Percentiles rank a stretch among this genome's conserved stretches.
Evolutionary conservation across 169 alveolate species (phyloP).

Genomic region (Plasmodium inui): DNA sequence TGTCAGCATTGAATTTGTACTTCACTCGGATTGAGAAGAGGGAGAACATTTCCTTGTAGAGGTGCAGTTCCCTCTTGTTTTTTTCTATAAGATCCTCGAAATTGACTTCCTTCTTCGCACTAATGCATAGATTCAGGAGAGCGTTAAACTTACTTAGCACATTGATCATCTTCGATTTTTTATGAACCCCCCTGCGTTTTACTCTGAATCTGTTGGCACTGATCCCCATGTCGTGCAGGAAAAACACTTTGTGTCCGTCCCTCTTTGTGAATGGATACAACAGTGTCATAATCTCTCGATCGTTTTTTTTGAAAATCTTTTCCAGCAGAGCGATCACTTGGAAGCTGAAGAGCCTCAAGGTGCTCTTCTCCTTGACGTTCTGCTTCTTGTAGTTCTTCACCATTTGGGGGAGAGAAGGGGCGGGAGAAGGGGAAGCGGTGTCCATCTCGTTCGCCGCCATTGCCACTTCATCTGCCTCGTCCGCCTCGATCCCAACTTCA

Average conservation of each 20-base stretch:
- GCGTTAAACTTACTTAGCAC: constrained; percentile 80
- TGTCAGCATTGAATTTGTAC: constrained; percentile 29
- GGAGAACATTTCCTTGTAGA: constrained; percentile 34
- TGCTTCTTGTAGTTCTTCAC: constrained; percentile 76
- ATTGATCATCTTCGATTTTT: constrained; percentile 70
- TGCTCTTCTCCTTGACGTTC: constrained; percentile 82
- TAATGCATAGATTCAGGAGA: constrained; percentile 82
- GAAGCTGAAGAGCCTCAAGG: constrained; percentile 87
- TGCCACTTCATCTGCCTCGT: not conserved
- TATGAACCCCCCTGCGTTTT: constrained; percentile 67
- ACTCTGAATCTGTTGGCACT: constrained; percentile 85
- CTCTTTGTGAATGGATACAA: constrained; percentile 84
- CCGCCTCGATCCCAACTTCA: not conserved
- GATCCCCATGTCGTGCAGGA: constrained; percentile 87
- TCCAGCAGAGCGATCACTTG: constrained; percentile 85
- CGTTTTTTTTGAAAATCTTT: constrained; percentile 83
- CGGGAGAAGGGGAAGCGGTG: not conserved
- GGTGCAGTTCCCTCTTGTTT: constrained; percentile 78
- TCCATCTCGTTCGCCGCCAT: too few relatives aligned
- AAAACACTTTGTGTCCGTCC: constrained; percentile 80
- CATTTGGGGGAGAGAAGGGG: constrained; percentile 4
- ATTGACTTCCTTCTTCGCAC: constrained; percentile 81
- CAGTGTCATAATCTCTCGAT: constrained; percentile 79
- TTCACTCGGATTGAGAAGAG: constrained; percentile 55
- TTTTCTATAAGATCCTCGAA: constrained; percentile 78